A percentile compares a stretch with the other conserved stretches of the same genome.
phyloP scores from a whole-genome alignment of 352 stramenopile genomes.

The Phytophthora ohioensis region DNA sequence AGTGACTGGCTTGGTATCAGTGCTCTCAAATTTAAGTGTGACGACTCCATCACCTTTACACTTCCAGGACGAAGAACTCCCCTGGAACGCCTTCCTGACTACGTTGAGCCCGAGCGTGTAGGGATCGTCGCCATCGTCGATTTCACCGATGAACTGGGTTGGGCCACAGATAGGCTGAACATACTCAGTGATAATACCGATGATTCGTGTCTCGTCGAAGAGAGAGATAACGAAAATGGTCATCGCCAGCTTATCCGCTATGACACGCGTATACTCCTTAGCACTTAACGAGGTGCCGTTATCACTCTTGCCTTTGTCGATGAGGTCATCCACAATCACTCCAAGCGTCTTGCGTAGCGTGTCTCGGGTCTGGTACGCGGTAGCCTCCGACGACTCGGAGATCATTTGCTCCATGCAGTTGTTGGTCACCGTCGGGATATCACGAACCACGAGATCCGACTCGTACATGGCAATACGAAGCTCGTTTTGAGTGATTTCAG shows the following conservation, averaged over 20 bases:
- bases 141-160: constrained; percentile 28
- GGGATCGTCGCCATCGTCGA: constrained; percentile 45
- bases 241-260: constrained; percentile 18
- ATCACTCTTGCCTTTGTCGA: constrained; percentile 13
- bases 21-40: constrained; percentile 43
- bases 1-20: constrained; percentile 10
- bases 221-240: constrained; percentile 15
- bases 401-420: constrained; percentile 30
- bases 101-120: constrained; percentile 45
- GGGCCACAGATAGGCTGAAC: constrained; percentile 23
- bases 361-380: constrained; percentile 21
- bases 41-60: constrained; percentile 45
- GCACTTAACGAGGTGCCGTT: constrained; percentile 18
- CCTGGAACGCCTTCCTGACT: constrained; percentile 45
- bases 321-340: constrained; percentile 18
- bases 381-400: constrained; percentile 10
- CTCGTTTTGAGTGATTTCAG: constrained; percentile 10
- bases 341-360: constrained; percentile 22
- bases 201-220: constrained; percentile 22
- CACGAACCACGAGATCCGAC: constrained; percentile 20
- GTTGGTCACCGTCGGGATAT: constrained; percentile 26
- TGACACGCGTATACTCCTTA: constrained; percentile 7
- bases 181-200: constrained; percentile 16
- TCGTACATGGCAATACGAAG: constrained; percentile 20
- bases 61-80: constrained; percentile 43